Evolutionary conservation across 2,329 filamentous ascomycete species (phyloP).

Genomic region (Arthrobotrys sphaeroides): DNA sequence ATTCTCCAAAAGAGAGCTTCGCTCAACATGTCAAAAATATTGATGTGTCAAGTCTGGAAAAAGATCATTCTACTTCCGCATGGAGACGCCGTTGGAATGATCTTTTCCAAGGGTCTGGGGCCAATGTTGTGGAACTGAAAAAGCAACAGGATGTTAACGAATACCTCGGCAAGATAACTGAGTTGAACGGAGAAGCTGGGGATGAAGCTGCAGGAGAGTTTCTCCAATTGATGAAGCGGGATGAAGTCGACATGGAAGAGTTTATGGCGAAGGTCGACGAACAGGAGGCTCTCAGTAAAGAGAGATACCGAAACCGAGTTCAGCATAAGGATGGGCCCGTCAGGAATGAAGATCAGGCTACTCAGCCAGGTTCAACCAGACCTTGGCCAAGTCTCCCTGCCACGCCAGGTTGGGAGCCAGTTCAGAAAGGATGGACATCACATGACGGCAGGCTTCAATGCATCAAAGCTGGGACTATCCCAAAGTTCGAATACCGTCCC

Average conservation of each 20-base stretch:
- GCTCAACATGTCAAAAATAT: neutral
- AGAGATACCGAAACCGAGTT: neutral
- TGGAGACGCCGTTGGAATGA: neutral
- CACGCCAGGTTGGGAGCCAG: conserved; percentile 17
- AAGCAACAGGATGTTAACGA: neutral
- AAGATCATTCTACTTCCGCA: neutral
- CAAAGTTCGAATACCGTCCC: conserved; percentile 15
- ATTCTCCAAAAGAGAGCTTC: neutral
- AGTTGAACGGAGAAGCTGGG: neutral
- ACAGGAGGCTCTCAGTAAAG: neutral
- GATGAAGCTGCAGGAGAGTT: neutral
- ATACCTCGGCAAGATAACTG: neutral
- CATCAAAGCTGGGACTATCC: conserved; percentile 23
- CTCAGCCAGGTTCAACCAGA: neutral
- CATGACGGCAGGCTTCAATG: conserved; percentile 14
- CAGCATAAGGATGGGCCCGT: neutral
- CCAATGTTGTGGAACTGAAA: neutral
- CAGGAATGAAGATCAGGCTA: neutral
- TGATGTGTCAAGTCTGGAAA: neutral
- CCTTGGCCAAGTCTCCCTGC: neutral
- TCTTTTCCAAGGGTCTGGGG: neutral
- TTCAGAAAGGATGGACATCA: conserved; percentile 27
- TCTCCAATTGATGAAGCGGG: neutral
- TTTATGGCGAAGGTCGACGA: conserved; percentile 8
- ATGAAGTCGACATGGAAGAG: neutral